Evolutionary conservation across 768 basidiomycete genomes (phyloP), one percentile per base, ranked within the genome.

Genomic region (Panaeolus cyanescens): DNA sequence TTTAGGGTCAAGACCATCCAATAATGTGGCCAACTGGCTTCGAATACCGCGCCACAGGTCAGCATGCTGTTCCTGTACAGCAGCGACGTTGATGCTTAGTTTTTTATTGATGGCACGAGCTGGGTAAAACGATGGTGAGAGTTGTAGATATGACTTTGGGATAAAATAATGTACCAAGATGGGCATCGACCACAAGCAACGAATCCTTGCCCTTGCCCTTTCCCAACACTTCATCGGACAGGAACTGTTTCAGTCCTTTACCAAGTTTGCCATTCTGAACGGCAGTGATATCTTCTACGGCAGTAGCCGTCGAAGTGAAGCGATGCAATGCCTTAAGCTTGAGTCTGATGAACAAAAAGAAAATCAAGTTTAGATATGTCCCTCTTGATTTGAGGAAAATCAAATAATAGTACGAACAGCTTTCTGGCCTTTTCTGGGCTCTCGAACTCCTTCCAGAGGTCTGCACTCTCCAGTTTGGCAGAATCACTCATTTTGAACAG

Each of bases 1-100:
- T 72, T 93, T 92, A 6, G 93, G 93, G 75, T 96, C 92, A 50
- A 96, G 77, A 45, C 95, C 96, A 66, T 96, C 93, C 64, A 99
- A 80, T 20, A 99, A 82, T 2, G 90, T 83, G 17, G 92, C 80
- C 57, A 99, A 81, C 76, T 99, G 97, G 65, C 85, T 83, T 59
- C 97, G 85, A 62, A 99, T 99, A 66, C 97, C 97, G 67, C 95
- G 90, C 89, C 95, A 99, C 20, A 99, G 86, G 65, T 99, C 97
- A 54, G 64, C 68, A 56, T 74, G 66, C 56, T 84, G 78, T 56
- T 84, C 85, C 15, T 79, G 74, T 58, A 78, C 77, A 34, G 86
- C 82, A 58, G 82, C 88, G 58, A 97, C 94, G 62, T 92, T 92
- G 73, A 99, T 95, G 68, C 89, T 90, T 62, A 99, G 83, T 76